These are phyloP conservation scores for Aristolochia fimbriata DNA, from an alignment of 164 flowering plant species.

Conservation along the genomic window DNA sequence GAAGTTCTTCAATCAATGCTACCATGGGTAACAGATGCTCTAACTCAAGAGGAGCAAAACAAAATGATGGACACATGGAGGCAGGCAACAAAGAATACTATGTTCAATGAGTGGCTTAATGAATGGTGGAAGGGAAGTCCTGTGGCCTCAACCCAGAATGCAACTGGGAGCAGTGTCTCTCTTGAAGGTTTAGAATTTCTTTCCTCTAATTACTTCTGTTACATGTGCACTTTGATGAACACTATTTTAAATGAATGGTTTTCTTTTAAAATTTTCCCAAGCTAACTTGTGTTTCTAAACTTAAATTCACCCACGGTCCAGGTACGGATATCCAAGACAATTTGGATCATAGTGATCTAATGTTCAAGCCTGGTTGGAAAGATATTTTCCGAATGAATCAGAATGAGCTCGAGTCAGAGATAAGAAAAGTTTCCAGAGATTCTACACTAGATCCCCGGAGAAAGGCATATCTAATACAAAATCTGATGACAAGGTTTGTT, in stretches of 20 bases:
- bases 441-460: conserved; percentile 85
- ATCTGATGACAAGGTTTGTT: conserved; percentile 87
- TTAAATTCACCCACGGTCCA: conserved; percentile 8
- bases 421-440: conserved; percentile 77
- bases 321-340: conserved; percentile 46
- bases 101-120: conserved; percentile 96
- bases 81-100: conserved; percentile 89
- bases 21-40: conserved; percentile 94
- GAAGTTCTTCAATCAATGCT: conserved; percentile 94
- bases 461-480: conserved; percentile 80
- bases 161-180: conserved; percentile 32
- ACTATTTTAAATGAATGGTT: neutral
- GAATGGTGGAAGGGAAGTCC: conserved; percentile 88
- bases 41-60: conserved; percentile 88
- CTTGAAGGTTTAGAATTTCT: conserved; percentile 34
- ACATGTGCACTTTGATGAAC: neutral
- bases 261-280: neutral
- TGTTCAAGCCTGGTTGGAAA: conserved; percentile 96
- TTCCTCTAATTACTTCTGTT: neutral
- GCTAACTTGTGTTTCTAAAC: neutral
- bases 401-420: conserved; percentile 89
- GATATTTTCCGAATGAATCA: conserved; percentile 92
- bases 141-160: conserved; percentile 21
- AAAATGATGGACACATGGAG: conserved; percentile 94
- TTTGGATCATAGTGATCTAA: conserved; percentile 47